Percentiles rank a stretch among this genome's conserved stretches.
These are phyloP conservation scores for Chimonanthus praecox DNA, from an alignment of 164 flowering plant genomes.

Conservation along the genomic window DNA sequence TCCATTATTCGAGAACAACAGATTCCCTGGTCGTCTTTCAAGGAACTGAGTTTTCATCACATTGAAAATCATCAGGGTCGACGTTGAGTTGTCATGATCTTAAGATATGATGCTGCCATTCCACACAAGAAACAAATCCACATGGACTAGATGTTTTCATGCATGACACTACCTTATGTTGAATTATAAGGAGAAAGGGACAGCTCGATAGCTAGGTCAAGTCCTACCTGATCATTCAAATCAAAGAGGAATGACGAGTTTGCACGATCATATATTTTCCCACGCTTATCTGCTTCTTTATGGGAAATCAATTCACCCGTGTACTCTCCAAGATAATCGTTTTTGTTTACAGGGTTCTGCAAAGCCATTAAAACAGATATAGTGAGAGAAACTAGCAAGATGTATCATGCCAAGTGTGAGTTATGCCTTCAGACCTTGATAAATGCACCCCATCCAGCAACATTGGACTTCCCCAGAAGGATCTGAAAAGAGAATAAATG, in stretches of 20 bases:
- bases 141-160: not conserved
- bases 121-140: not conserved
- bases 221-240: constrained; percentile 66
- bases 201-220: not conserved
- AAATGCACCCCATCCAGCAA: constrained; percentile 99
- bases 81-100: not conserved
- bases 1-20: not conserved
- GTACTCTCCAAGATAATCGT: constrained; percentile 98
- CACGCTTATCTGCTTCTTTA: constrained; percentile 95
- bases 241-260: constrained; percentile 94
- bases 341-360: constrained; percentile 82
- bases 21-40: not conserved
- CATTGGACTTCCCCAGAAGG: constrained; percentile 79
- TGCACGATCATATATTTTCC: constrained; percentile 91
- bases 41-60: not conserved
- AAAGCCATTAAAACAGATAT: constrained; percentile 15
- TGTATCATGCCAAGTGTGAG: not conserved
- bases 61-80: not conserved
- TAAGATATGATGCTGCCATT: not conserved
- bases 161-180: not conserved
- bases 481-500: constrained; percentile 37
- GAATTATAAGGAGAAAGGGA: not conserved
- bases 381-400: constrained; percentile 5
- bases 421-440: constrained; percentile 50
- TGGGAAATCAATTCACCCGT: constrained; percentile 96